Conservation (phyloP, 2,329 filamentous ascomycete genomes). For the Exophiala phaeomuriformis region DNA sequence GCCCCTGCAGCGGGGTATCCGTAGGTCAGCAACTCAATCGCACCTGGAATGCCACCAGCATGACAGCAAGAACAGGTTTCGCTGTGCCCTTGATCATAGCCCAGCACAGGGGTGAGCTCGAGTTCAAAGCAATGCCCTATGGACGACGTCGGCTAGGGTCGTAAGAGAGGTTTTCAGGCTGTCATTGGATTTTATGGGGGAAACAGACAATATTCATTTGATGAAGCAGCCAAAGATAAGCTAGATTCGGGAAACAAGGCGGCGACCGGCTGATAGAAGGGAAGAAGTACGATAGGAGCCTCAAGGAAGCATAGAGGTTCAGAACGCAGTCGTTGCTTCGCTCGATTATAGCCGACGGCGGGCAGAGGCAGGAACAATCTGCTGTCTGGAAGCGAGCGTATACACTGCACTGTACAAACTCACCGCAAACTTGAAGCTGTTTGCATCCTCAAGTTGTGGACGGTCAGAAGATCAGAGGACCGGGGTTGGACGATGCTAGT, state of each 20-base stretch:
- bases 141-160: too few relatives aligned
- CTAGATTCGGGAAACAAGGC: too few relatives aligned
- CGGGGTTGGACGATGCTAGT: not conserved
- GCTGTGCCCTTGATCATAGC: not conserved
- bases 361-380: not conserved
- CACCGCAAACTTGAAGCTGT: not conserved
- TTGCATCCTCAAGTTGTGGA: not conserved
- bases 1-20: not conserved
- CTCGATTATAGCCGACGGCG: not conserved
- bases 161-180: too few relatives aligned
- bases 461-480: not conserved
- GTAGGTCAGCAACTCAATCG: not conserved
- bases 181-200: too few relatives aligned
- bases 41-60: constrained; percentile 3
- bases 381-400: not conserved
- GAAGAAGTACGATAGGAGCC: not conserved
- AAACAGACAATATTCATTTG: too few relatives aligned
- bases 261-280: not conserved
- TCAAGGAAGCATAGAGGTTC: not conserved
- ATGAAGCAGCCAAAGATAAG: too few relatives aligned
- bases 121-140: not conserved
- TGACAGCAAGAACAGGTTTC: not conserved
- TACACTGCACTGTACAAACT: not conserved
- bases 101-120: not conserved
- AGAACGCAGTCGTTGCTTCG: constrained; percentile 2